A percentile compares a stretch with the other conserved stretches of the same genome.
Conservation (phyloP, 306 rosid genomes). For the Canavalia ensiformis region DNA sequence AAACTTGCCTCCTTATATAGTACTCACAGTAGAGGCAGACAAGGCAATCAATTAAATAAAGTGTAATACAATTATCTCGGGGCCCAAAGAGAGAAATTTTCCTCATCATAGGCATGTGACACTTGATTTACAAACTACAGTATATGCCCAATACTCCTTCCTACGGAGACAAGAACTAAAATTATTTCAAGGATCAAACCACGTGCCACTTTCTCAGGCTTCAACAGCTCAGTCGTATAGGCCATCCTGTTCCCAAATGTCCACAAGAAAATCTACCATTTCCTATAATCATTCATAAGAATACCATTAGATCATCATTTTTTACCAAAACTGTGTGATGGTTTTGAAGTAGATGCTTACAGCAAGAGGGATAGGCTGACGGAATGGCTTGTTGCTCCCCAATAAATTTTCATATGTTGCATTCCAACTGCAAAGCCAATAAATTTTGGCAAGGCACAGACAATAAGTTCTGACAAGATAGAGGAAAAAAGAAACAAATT, state of each 20-base stretch:
- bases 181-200: constrained; percentile 52
- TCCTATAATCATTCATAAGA: constrained; percentile 60
- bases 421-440: constrained; percentile 93
- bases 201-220: constrained; percentile 46
- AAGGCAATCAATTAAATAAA: constrained; percentile 48
- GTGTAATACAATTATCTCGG: constrained; percentile 43
- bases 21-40: constrained; percentile 20
- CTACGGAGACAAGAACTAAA: constrained; percentile 52
- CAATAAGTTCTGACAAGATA: constrained; percentile 69
- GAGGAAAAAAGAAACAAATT: constrained; percentile 45
- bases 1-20: constrained; percentile 45
- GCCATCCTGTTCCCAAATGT: constrained; percentile 95
- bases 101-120: constrained; percentile 46
- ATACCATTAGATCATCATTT: constrained; percentile 35
- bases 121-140: constrained; percentile 54
- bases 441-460: constrained; percentile 61
- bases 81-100: constrained; percentile 43
- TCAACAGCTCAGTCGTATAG: constrained; percentile 72
- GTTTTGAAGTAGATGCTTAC: constrained; percentile 60
- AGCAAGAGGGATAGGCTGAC: constrained; percentile 80
- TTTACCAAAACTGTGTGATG: constrained; percentile 7
- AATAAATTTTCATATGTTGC: constrained; percentile 85
- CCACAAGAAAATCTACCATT: constrained; percentile 99
- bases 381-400: constrained; percentile 88
- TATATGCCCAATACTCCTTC: constrained; percentile 51